Base-by-base conservation (phyloP, 2,329 filamentous ascomycete genomes). In the Microthyrium microscopicum region DNA sequence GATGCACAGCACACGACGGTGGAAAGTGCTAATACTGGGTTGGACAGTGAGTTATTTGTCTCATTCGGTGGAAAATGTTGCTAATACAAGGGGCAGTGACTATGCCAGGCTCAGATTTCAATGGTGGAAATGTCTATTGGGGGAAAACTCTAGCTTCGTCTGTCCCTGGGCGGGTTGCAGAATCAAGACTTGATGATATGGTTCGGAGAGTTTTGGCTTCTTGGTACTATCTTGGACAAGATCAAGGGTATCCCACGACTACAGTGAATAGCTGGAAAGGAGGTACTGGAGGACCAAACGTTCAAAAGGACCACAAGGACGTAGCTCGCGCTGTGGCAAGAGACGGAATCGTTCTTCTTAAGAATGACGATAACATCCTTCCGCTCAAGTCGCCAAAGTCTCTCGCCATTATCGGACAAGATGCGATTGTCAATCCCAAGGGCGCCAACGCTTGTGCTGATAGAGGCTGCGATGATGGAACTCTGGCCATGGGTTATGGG, bases 381-480 rank as follows among this genome's bases (percentile, higher is more conserved):
- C 85, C 87, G 0, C 64, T 94, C n/a, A 74, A 43, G 15, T 50
- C 51, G 34, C 71, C 38, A 73, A 74, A 50, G 80, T 87, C 43
- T 84, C 34, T 69, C 19, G 52, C 52, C 8, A 48, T 55, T 12
- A 49, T 94, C 44, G 87, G 87, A 15, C 75, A 82, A 33, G 87
- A 95, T 52, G 79, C 84, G 12, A 79, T 79, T 1, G 64, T 74
- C 12, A 87, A 80, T 49, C 62, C 67, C 0, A 64, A 63, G 16
- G 87, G 87, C 1, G 74, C 80, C 18, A 93, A 94, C 46, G 73
- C 77, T 19, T 94, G 84, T 48, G 38, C 48, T 7, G 78, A 91
- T 53, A 70, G 79, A 20, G 71, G 53, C 46, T 75, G 62, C 50
- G 61, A 56, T 50, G 64, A 68, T 26, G 70, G 70, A 11, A 73